These are phyloP conservation scores for Xylariaceae sp. DNA, from an alignment of 2,329 filamentous ascomycete genomes.

Conservation along the genomic window DNA sequence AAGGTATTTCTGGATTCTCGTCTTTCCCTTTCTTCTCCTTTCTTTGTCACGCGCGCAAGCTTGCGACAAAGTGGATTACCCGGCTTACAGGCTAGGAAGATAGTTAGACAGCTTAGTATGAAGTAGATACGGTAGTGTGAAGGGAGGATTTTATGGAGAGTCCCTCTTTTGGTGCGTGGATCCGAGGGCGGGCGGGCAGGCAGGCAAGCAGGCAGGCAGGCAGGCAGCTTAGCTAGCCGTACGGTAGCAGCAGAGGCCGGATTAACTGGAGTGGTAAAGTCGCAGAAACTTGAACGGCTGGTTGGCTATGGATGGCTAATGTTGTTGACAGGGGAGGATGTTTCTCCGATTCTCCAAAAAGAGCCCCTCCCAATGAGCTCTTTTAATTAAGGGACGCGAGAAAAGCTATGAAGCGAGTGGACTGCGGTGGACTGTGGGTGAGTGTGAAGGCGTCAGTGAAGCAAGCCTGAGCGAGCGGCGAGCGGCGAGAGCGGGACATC, in stretches of 20 bases:
- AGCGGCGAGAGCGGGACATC: neutral
- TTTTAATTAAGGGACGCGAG: neutral
- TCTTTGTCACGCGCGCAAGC: conserved; percentile 1
- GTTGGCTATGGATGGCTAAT: neutral
- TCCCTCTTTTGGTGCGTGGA: conserved; percentile 11
- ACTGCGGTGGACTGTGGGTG: neutral
- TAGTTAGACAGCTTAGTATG: conserved; percentile 3
- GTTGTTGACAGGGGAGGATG: neutral
- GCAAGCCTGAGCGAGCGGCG: no score
- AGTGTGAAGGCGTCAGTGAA: neutral
- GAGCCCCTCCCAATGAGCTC: neutral
- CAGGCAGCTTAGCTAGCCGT: neutral
- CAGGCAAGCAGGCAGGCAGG: neutral
- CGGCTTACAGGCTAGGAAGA: neutral
- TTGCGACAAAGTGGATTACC: neutral
- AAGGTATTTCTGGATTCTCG: neutral
- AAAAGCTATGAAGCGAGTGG: neutral
- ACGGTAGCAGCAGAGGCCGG: no score
- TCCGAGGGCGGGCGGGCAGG: neutral
- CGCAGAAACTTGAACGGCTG: no score
- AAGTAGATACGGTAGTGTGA: conserved; percentile 5
- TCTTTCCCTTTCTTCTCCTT: conserved; percentile 3
- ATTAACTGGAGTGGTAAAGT: no score
- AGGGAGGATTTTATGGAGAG: conserved; percentile 15
- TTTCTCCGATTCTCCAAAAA: neutral